Evolutionary conservation across 2,329 filamentous ascomycete species (phyloP).

Genomic region (Pestalotiopsis sp.): DNA sequence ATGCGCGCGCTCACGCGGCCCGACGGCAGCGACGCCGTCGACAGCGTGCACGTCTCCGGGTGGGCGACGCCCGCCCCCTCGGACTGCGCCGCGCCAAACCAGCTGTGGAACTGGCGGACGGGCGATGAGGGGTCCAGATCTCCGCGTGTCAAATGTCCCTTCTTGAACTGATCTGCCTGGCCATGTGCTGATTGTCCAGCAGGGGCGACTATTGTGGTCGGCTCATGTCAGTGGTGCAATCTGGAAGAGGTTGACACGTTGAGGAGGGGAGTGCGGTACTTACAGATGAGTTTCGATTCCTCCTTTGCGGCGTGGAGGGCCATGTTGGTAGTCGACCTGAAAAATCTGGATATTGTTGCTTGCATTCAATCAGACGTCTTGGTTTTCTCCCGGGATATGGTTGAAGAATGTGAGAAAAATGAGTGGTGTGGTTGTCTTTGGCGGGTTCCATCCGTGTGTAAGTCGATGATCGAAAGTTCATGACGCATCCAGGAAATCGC

Average conservation of each 20-base stretch:
- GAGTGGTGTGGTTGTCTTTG: neutral
- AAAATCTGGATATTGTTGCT: conserved; percentile 9
- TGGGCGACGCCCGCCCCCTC: conserved; percentile 57
- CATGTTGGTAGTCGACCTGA: conserved; percentile 38
- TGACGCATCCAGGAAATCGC: conserved; percentile 3
- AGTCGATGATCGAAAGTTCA: neutral
- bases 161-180: conserved; percentile 77
- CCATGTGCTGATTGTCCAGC: conserved; percentile 57
- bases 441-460: neutral
- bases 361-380: conserved; percentile 11
- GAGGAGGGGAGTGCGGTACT: conserved; percentile 22
- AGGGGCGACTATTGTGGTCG: conserved; percentile 60
- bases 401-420: neutral
- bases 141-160: conserved; percentile 58
- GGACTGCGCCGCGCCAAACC: conserved; percentile 77
- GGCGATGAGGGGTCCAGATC: conserved; percentile 68
- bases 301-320: conserved; percentile 45
- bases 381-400: neutral
- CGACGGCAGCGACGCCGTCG: conserved; percentile 81
- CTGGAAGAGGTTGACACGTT: neutral
- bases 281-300: conserved; percentile 52
- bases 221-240: conserved; percentile 15
- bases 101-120: conserved; percentile 82
- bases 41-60: conserved; percentile 86
- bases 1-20: conserved; percentile 83